These are phyloP conservation scores for Cylindrotheca fusiformis DNA, from an alignment of 108 stramenopile genomes.

Conservation along the genomic window DNA sequence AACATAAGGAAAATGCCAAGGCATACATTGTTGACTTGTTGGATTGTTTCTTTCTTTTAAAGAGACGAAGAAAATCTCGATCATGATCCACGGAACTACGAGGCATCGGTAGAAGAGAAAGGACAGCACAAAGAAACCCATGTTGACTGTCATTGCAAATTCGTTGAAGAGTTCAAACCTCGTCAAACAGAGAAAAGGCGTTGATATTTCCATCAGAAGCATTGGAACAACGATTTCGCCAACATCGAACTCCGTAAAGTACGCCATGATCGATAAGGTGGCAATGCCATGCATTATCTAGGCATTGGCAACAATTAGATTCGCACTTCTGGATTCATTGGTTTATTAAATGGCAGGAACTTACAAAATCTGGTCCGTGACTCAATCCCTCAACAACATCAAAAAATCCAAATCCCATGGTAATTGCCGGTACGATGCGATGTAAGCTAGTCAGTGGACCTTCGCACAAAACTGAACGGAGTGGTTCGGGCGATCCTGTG, in stretches of 20 bases:
- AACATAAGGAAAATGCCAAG: conserved; percentile 41
- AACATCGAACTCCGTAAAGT: conserved; percentile 42
- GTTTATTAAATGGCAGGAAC: not conserved
- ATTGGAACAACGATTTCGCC: conserved; percentile 47
- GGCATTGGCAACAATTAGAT: too few species aligned
- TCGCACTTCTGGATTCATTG: too few species aligned
- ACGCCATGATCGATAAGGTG: conserved; percentile 46
- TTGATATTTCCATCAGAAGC: conserved; percentile 60
- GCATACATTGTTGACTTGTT: conserved; percentile 32
- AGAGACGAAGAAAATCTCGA: conserved; percentile 17
- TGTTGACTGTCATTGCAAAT: conserved; percentile 16
- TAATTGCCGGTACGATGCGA: conserved; percentile 62
- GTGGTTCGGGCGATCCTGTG: conserved; percentile 50
- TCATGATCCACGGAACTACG: conserved; percentile 45
- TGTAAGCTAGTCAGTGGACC: conserved; percentile 59
- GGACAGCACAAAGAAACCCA: conserved; percentile 35
- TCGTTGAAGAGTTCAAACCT: conserved; percentile 24
- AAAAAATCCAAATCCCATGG: conserved; percentile 56
- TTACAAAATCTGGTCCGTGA: conserved; percentile 50
- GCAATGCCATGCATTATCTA: conserved; percentile 53
- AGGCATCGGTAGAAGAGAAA: conserved; percentile 51
- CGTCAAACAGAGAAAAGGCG: conserved; percentile 34
- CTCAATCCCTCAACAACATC: conserved; percentile 51
- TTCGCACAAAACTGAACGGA: conserved; percentile 37
- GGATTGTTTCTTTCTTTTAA: conserved; percentile 20